Evolutionary conservation across 306 rosid species (phyloP), one percentile per base, ranked within the genome.

Genomic region (Begonia masoniana): DNA sequence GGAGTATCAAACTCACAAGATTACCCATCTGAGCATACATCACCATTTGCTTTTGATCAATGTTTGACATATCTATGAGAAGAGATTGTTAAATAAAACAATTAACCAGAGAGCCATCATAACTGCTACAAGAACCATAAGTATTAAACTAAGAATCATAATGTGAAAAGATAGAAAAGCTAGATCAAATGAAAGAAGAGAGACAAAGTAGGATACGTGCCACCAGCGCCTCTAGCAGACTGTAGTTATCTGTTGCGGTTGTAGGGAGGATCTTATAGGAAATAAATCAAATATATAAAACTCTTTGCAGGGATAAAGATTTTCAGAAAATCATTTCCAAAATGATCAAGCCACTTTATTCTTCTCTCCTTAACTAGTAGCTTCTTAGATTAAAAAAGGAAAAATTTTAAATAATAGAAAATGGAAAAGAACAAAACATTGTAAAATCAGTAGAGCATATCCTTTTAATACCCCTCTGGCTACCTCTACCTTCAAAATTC

Each of bases 11-110:
- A 57, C 74, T 70, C 63, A 91, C 96, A 65, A 91, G 91, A 75
- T 81, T 91, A 59, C 88, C 96, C 94, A 85, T 91, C 73, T 85
- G 97, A 54, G 91, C 94, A 50, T 82, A 89, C 62, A 85, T 68
- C 71, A 85, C 76, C 63, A 85, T 64, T 70, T 65, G 95, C 72
- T 72, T 76, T 81, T 85, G 81, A 47, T 68, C 80, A 61, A 85
- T 75, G 48, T 70, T 82, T 50, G 88, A 69, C 75, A 85, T 76
- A 70, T 85, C 97, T 91, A 57, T 66, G 19, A 61, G 52, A 61
- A 61, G 41, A 51, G 57, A 43, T 55, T 54, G 72, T 68, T 76
- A 69, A 62, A 64, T 19, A 58, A 52, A 71, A 80, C 84, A 76
- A 61, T 74, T 31, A 54, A 52, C 17, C 41, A 60, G 19, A 10